Conservation (phyloP, 371 early-diverging fungal genomes). For the Mortierella sp. region DNA sequence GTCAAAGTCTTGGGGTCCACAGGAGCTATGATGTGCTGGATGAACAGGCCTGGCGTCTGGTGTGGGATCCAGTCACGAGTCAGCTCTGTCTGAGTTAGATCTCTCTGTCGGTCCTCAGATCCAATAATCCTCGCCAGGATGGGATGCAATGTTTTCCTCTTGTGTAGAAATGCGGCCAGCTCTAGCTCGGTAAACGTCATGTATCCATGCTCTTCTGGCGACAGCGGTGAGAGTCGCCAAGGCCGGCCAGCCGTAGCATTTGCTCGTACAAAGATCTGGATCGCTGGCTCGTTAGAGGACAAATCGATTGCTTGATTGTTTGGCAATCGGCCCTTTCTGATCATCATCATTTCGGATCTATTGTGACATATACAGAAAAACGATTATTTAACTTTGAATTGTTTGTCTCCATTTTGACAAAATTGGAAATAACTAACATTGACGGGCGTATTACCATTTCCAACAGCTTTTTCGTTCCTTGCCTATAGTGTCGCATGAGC, state of each 20-base stretch:
- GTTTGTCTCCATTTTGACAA: no score
- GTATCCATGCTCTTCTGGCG: conserved; percentile 14
- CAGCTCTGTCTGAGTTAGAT: no score
- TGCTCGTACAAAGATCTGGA: conserved; percentile 12
- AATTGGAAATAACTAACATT: no score
- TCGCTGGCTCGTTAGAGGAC: conserved; percentile 10
- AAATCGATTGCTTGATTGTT: conserved; percentile 1
- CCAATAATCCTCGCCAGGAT: conserved; percentile 11
- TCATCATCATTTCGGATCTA: conserved; percentile 10
- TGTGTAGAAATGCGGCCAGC: conserved; percentile 17
- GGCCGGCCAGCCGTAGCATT: conserved; percentile 5
- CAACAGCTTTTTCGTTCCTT: no score
- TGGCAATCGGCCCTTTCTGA: conserved; percentile 2
- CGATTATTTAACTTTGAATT: background rate
- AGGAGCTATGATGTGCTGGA: conserved; percentile 17
- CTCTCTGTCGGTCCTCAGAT: conserved; percentile 1
- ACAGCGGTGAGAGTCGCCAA: conserved; percentile 18
- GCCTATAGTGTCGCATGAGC: no score
- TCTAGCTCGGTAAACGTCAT: conserved; percentile 17
- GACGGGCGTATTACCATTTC: no score
- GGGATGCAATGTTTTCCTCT: conserved; percentile 6
- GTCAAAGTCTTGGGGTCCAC: conserved; percentile 1
- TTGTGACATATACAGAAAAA: background rate
- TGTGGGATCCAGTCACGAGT: conserved; percentile 6
- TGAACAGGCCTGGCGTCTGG: conserved; percentile 10